Base-by-base conservation (phyloP, 345 rosid genomes). In the Arabis alpina region DNA sequence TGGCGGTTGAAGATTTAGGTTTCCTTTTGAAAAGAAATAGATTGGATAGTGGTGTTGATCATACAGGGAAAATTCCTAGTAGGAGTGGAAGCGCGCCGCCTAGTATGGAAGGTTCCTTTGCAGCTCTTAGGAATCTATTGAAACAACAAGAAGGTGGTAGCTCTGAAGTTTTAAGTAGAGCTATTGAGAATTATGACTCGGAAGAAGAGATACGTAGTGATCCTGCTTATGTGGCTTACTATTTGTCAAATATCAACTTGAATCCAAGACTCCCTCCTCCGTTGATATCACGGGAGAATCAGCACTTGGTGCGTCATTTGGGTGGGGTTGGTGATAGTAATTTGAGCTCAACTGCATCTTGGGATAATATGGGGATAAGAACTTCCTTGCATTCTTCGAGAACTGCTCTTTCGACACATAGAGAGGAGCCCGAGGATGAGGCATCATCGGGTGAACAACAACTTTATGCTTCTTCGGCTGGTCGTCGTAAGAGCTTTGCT, bases 21-120 rank as follows among this genome's bases (percentile, higher is more conserved):
- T 68, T 87, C 63, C 86, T 90, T 72, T 69, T 88, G 74, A 82
- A 87, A 59, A 90, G 82, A 71, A 85, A 87, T 70, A 83, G 82
- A 64, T 71, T 83, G 49, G 83, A 63, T 54, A 85, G 81, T 53
- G 83, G 82, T 53, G 83, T 81, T 49, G 90, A 79, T 53, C 77
- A 79, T 23, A 61, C 73, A 10, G 85, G 82, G 3, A 68, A 48
- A 4, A 47, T 81, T 66, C 96, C 96, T 24, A 88, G 81, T 87
- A 83, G 97, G 77, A 93, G 98, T 69, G 97, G 96, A 13, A 93
- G 98, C 55, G 98, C 98, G 8, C 97, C 98, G 4, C 98, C 98
- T 50, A 93, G 91, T 64, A 88, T 93, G 92, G 98, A 93, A 84
- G 97, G 98, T 40, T 93, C 98, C 43, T 79, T 88, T 80, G 86